These are phyloP conservation scores for Lyophyllum decastes DNA, from an alignment of 768 basidiomycete genomes.

Conservation along the genomic window DNA sequence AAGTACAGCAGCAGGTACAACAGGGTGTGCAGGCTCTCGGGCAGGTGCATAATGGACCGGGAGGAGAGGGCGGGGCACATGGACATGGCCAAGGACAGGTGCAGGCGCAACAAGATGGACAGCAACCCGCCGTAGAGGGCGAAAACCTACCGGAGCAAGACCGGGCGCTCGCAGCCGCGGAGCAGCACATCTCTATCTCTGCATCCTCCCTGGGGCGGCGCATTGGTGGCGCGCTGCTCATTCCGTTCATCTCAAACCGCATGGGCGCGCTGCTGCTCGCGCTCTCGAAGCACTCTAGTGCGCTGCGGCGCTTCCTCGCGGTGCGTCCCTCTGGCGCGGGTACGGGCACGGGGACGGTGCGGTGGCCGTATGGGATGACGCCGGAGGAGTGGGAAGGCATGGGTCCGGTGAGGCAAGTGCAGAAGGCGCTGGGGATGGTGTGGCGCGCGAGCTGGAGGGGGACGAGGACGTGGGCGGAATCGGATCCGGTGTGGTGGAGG, in stretches of 20 bases:
- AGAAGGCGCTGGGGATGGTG: conserved; percentile 33
- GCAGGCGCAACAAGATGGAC: not conserved
- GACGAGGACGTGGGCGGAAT: conserved; percentile 61
- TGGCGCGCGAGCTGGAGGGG: conserved; percentile 55
- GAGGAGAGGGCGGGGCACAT: conserved; percentile 27
- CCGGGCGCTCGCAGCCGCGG: conserved; percentile 50
- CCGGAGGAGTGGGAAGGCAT: conserved; percentile 21
- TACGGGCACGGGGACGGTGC: conserved; percentile 12
- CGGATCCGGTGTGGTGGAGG: conserved; percentile 81
- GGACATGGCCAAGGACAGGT: no score
- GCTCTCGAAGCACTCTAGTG: conserved; percentile 46
- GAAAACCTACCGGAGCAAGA: conserved; percentile 25
- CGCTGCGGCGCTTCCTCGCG: conserved; percentile 43
- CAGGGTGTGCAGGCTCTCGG: conserved; percentile 13
- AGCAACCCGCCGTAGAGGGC: conserved; percentile 18
- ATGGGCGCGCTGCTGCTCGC: conserved; percentile 65
- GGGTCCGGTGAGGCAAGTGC: conserved; percentile 26
- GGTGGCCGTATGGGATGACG: conserved; percentile 6
- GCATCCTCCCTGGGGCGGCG: conserved; percentile 63
- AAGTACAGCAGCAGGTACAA: conserved; percentile 2
- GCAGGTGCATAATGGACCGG: conserved; percentile 20
- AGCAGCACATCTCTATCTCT: conserved; percentile 58
- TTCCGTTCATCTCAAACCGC: conserved; percentile 63
- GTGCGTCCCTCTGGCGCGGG: conserved; percentile 18
- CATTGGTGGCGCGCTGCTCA: conserved; percentile 68